Evolutionary conservation across 2,329 filamentous ascomycete species (phyloP).

Genomic region (Scleromitrula shiraiana): DNA sequence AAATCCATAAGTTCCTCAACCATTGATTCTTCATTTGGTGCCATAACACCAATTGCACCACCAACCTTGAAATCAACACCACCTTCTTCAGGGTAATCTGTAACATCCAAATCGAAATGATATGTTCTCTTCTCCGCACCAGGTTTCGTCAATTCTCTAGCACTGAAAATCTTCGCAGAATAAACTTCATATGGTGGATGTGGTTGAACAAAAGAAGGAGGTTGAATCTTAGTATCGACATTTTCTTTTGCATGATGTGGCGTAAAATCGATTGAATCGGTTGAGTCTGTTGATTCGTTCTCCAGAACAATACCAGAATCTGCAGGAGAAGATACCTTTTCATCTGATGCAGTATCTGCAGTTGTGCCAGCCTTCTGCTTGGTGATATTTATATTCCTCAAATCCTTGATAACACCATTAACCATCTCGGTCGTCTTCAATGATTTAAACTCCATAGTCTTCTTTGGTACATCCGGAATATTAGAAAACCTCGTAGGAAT

Average conservation of each 20-base stretch:
- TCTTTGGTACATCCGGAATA: conserved; percentile 63
- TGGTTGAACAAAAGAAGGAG: conserved; percentile 84
- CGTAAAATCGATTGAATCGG: conserved; percentile 29
- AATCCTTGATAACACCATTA: conserved; percentile 5
- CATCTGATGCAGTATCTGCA: neutral
- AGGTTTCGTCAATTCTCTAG: conserved; percentile 76
- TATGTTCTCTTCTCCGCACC: conserved; percentile 96
- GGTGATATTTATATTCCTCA: neutral
- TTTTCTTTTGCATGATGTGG: conserved; percentile 18
- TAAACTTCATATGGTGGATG: conserved; percentile 91
- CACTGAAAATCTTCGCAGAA: conserved; percentile 76
- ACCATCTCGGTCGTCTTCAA: conserved; percentile 36
- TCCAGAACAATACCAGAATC: conserved; percentile 40
- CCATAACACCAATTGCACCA: conserved; percentile 87
- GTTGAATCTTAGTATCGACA: conserved; percentile 57
- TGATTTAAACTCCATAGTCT: conserved; percentile 63
- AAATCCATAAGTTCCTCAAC: conserved; percentile 82
- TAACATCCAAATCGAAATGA: conserved; percentile 95
- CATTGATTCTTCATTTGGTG: conserved; percentile 67
- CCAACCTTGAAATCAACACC: conserved; percentile 91
- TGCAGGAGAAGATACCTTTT: conserved; percentile 32
- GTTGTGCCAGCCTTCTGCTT: neutral
- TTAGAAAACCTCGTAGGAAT: conserved; percentile 68
- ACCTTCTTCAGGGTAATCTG: conserved; percentile 82
- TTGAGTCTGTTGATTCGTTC: conserved; percentile 19